phyloP scores from a whole-genome alignment of 306 rosid species.

The Acacia crassicarpa region DNA sequence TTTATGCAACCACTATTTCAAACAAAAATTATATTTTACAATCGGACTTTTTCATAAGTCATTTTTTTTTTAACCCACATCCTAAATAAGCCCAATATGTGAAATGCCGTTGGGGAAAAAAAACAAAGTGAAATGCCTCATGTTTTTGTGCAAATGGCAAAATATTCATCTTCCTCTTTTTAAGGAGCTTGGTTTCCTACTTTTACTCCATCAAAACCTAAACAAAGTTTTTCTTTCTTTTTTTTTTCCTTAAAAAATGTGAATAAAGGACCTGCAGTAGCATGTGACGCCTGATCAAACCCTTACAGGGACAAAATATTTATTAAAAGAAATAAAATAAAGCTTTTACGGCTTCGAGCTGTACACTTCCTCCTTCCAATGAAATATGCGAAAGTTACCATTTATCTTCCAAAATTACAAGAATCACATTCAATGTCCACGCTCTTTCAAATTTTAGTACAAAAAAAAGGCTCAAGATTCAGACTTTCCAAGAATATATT shows the following conservation, averaged over 20 bases:
- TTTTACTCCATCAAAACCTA: background rate
- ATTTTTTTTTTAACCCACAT: too few relatives aligned
- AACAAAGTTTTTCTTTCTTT: background rate
- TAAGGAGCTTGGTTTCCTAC: background rate
- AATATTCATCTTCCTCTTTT: background rate
- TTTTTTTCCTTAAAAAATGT: background rate
- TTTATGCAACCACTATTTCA: too few relatives aligned
- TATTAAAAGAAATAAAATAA: background rate
- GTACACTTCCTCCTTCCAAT: background rate
- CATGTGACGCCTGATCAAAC: constrained; percentile 11
- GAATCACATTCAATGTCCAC: background rate
- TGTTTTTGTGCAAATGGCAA: background rate
- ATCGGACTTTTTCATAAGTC: too few relatives aligned
- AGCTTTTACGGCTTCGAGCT: background rate
- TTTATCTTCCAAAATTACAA: background rate
- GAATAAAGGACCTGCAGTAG: background rate
- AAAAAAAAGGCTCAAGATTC: background rate
- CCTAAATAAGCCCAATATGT: too few relatives aligned
- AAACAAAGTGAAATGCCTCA: background rate
- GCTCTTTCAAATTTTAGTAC: background rate
- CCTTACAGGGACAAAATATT: background rate
- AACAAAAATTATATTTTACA: too few relatives aligned
- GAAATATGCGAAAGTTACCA: background rate
- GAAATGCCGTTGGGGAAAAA: background rate
- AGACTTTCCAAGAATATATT: background rate